phyloP scores from a whole-genome alignment of 208 protist species.

The Leishmania turanica region DNA sequence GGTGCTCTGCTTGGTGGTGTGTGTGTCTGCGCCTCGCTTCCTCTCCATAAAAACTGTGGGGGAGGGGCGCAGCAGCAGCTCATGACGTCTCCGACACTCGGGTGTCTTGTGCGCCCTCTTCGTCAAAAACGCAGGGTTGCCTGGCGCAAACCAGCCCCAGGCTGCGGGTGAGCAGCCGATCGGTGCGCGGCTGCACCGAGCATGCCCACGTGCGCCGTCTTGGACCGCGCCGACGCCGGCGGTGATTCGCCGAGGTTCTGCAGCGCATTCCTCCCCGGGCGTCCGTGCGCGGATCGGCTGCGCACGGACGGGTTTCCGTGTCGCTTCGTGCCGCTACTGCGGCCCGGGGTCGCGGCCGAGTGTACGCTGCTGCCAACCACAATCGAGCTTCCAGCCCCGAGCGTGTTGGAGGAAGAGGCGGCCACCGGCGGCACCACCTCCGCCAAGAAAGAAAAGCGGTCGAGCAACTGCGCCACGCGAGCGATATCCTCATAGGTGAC shows the following conservation, averaged over 20 bases:
- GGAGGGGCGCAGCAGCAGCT: too few species aligned
- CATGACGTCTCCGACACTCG: background rate
- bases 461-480: slow-evolving; percentile 55
- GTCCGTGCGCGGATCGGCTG: slow-evolving; percentile 7
- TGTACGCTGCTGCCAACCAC: slow-evolving; percentile 15
- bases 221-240: slow-evolving; percentile 1
- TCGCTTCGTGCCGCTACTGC: background rate
- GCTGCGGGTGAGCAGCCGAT: slow-evolving; percentile 2
- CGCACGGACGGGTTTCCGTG: background rate
- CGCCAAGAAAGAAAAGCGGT: slow-evolving; percentile 69
- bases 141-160: slow-evolving; percentile 30
- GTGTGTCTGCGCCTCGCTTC: background rate
- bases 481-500: slow-evolving; percentile 76
- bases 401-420: background rate
- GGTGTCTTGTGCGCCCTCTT: background rate
- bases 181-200: background rate
- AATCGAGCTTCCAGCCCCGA: slow-evolving; percentile 14
- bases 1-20: too few species aligned
- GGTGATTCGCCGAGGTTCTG: background rate
- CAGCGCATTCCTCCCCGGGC: background rate
- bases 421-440: slow-evolving; percentile 53
- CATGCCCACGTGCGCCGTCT: slow-evolving; percentile 9
- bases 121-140: slow-evolving; percentile 45
- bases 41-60: too few species aligned
- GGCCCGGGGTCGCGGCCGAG: background rate